phyloP scores from a whole-genome alignment of 208 protist genomes.

The Leishmania gerbilli region DNA sequence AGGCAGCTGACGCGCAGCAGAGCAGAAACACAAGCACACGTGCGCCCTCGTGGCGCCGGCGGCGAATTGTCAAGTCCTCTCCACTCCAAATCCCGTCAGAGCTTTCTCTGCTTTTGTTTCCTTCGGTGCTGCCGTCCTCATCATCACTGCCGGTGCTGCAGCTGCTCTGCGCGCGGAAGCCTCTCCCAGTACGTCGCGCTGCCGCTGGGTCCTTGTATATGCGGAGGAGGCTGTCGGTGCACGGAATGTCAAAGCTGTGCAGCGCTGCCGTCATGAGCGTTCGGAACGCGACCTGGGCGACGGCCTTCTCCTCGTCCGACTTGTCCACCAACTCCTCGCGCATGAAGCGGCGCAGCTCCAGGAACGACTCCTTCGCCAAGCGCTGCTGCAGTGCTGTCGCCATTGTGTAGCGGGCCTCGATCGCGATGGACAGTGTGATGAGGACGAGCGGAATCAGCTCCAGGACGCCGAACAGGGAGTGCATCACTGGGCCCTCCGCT shows the following conservation, averaged over 20 bases:
- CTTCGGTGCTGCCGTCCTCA: neutral
- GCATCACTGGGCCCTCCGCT: conserved; percentile 24
- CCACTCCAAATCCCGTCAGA: conserved; percentile 9
- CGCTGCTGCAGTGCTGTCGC: conserved; percentile 22
- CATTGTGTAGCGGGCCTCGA: conserved; percentile 39
- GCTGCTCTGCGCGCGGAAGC: neutral
- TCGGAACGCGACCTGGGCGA: conserved; percentile 53
- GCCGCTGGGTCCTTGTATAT: conserved; percentile 25
- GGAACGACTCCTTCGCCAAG: conserved; percentile 47
- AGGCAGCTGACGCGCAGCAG: conserved; percentile 49
- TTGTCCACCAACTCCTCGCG: conserved; percentile 13
- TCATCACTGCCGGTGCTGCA: conserved; percentile 6
- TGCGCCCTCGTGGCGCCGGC: conserved; percentile 35
- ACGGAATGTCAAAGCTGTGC: conserved; percentile 41
- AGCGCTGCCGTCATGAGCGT: conserved; percentile 47
- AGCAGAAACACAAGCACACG: conserved; percentile 69
- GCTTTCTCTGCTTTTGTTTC: neutral
- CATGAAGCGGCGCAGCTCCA: conserved; percentile 31
- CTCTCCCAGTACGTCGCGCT: neutral
- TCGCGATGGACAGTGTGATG: conserved; percentile 69
- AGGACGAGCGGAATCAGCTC: conserved; percentile 64
- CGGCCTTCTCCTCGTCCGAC: conserved; percentile 32
- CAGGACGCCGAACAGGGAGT: conserved; percentile 60
- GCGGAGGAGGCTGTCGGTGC: conserved; percentile 25
- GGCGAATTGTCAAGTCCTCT: conserved; percentile 7